Percentiles rank a stretch among this genome's conserved stretches.
Conservation (phyloP, 2,329 filamentous ascomycete species). For the Sarocladium brachiariae region DNA sequence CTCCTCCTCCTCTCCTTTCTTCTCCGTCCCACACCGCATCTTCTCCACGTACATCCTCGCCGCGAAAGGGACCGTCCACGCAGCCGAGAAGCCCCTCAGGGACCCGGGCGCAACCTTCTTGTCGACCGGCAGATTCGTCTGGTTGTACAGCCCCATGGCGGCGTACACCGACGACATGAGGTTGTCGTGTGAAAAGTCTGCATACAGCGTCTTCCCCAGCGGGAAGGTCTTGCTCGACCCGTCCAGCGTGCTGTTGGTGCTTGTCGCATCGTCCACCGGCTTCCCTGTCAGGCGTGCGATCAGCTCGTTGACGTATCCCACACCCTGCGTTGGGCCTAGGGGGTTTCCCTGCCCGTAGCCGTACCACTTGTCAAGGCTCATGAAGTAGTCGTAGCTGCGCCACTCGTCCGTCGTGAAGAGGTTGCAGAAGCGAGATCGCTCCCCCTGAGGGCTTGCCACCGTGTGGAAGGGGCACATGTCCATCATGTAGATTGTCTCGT, state of each 20-base stretch:
- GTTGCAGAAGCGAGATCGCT: constrained; percentile 63
- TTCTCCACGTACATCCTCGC: constrained; percentile 82
- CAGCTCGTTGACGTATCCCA: constrained; percentile 83
- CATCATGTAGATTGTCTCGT: constrained; percentile 69
- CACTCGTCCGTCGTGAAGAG: constrained; percentile 72
- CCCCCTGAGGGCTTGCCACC: constrained; percentile 49
- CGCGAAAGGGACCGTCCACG: constrained; percentile 78
- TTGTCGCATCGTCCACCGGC: constrained; percentile 66
- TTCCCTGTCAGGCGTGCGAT: constrained; percentile 67
- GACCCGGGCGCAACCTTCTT: constrained; percentile 42
- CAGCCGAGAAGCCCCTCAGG: constrained; percentile 63
- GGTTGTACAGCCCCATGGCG: constrained; percentile 72
- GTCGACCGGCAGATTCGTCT: constrained; percentile 41
- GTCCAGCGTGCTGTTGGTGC: constrained; percentile 73
- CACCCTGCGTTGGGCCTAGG: constrained; percentile 76
- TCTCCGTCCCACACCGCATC: constrained; percentile 55
- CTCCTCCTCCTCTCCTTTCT: constrained; percentile 41
- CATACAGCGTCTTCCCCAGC: constrained; percentile 61
- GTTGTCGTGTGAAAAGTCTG: constrained; percentile 91
- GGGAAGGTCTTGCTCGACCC: constrained; percentile 63
- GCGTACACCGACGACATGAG: constrained; percentile 71
- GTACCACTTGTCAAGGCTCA: constrained; percentile 79
- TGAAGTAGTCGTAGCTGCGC: constrained; percentile 72
- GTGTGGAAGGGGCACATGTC: constrained; percentile 83
- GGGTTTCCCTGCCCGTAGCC: constrained; percentile 70